Evolutionary conservation across 2,329 filamentous ascomycete species (phyloP).

Genomic region (Pezizomycotina sp.): DNA sequence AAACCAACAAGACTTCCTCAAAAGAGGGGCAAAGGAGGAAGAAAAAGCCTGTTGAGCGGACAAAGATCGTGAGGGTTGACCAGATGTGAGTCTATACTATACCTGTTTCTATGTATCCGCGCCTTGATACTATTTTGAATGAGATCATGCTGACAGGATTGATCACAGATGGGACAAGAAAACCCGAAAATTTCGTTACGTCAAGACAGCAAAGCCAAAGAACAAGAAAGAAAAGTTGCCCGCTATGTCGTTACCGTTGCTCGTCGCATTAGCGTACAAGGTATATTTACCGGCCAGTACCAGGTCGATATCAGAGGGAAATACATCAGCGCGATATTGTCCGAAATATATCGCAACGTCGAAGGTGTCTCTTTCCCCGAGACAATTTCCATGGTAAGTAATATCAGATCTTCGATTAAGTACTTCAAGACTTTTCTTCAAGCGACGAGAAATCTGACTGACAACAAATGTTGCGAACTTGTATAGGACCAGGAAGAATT

Average conservation of each 20-base stretch:
- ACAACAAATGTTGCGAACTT: background rate
- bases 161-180: background rate
- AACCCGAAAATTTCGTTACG: background rate
- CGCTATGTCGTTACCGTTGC: slow-evolving; percentile 1
- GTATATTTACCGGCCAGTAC: background rate
- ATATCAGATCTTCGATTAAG: background rate
- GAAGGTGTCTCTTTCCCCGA: background rate
- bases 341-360: background rate
- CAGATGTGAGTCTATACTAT: no score
- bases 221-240: background rate
- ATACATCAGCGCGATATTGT: background rate
- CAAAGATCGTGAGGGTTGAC: no score
- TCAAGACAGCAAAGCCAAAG: background rate
- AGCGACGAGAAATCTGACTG: background rate
- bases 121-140: no score
- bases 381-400: background rate
- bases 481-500: background rate
- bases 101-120: no score
- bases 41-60: no score
- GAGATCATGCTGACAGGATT: no score
- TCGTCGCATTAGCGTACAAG: background rate
- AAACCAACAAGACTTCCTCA: no score
- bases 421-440: background rate
- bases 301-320: background rate
- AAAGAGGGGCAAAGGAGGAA: no score